phyloP scores from a whole-genome alignment of 1,139 yeast genomes.

The Magnusiomyces fungicola region DNA sequence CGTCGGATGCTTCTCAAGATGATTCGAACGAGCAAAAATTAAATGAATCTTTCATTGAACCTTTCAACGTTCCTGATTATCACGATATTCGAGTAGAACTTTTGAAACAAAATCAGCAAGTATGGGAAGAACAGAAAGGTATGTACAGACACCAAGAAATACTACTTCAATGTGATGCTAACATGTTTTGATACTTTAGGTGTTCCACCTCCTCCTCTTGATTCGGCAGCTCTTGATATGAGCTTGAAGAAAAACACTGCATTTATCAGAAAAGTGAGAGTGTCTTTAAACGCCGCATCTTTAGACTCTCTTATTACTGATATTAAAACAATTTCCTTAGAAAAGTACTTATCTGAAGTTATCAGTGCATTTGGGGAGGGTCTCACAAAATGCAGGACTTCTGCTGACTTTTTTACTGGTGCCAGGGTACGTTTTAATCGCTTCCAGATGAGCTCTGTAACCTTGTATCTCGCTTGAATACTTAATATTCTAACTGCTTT shows the following conservation, averaged over 20 bases:
- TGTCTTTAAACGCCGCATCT: conserved; percentile 46
- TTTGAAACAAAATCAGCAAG: conserved; percentile 38
- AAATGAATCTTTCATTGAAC: background rate
- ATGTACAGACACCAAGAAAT: too few species aligned
- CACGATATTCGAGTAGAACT: conserved; percentile 32
- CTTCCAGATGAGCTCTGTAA: too few species aligned
- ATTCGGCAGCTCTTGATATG: conserved; percentile 50
- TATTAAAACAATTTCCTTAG: conserved; percentile 54
- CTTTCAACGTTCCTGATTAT: conserved; percentile 2
- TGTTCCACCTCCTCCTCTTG: too few species aligned
- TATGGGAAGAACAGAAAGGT: conserved; percentile 48
- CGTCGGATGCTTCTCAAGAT: background rate
- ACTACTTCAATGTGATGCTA: too few species aligned
- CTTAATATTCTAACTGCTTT: too few species aligned
- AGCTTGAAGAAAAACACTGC: conserved; percentile 80
- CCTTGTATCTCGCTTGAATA: too few species aligned
- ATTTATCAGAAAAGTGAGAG: conserved; percentile 63
- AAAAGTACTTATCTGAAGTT: conserved; percentile 71
- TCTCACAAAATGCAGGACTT: conserved; percentile 45
- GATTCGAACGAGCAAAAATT: background rate
- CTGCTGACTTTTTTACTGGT: conserved; percentile 56
- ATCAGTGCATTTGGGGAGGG: conserved; percentile 60
- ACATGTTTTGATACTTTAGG: too few species aligned
- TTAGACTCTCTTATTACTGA: conserved; percentile 50
- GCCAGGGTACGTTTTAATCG: conserved; percentile 37